These are phyloP conservation scores for Pyropia haitanensis DNA, from an alignment of 23 red algal genomes.

Conservation along the genomic window DNA sequence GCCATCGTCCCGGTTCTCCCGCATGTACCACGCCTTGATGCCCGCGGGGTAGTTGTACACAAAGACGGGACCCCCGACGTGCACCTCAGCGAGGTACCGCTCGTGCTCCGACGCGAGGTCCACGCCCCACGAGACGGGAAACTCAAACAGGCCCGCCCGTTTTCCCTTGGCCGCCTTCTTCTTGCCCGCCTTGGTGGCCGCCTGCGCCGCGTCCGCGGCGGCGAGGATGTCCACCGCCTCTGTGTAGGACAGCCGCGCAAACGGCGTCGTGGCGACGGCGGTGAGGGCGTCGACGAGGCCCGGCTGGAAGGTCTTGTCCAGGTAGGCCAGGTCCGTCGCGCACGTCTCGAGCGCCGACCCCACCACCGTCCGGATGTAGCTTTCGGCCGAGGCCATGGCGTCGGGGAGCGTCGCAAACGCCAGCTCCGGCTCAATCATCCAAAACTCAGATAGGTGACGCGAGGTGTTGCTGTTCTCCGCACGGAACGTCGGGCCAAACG, in stretches of 20 bases:
- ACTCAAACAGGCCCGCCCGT: slow-evolving; percentile 49
- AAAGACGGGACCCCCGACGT: slow-evolving; percentile 89
- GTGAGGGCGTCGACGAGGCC: slow-evolving; percentile 68
- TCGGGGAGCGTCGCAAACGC: slow-evolving; percentile 82
- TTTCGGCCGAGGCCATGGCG: slow-evolving; percentile 91
- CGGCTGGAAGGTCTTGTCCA: slow-evolving; percentile 81
- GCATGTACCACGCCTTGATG: slow-evolving; percentile 99
- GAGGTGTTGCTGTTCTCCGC: slow-evolving; percentile 97
- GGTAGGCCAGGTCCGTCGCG: slow-evolving; percentile 66
- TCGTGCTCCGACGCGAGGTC: slow-evolving; percentile 97
- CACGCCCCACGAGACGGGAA: slow-evolving; percentile 66
- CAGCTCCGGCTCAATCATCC: slow-evolving; percentile 99
- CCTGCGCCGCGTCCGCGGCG: slow-evolving; percentile 12
- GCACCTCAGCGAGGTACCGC: slow-evolving; percentile 83
- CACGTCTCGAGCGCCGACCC: slow-evolving; percentile 29
- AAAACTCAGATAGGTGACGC: slow-evolving; percentile 93
- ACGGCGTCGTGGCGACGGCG: slow-evolving; percentile 23
- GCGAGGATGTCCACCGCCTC: slow-evolving; percentile 76
- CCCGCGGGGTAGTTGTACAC: slow-evolving; percentile 90
- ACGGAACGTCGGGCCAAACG: slow-evolving; percentile 96
- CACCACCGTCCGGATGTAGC: slow-evolving; percentile 55
- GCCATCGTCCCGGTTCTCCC: slow-evolving; percentile 66
- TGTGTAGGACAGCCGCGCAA: slow-evolving; percentile 75
- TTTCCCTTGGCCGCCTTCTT: background rate
- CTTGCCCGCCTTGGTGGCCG: slow-evolving; percentile 38